Base-by-base conservation (phyloP, 257 asterid species). In the Lantana camara region DNA sequence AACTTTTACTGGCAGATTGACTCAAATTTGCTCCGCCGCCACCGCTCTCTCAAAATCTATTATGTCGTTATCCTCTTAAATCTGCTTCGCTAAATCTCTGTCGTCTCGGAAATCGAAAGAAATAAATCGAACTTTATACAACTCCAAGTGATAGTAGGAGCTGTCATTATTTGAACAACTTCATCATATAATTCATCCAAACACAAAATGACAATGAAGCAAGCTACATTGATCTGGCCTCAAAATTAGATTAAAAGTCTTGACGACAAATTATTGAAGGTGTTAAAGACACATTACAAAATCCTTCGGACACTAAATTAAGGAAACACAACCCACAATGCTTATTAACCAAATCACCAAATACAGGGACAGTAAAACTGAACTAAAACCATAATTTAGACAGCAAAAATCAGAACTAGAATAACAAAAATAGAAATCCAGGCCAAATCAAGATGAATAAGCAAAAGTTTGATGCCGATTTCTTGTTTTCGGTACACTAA, bases 191-290 rank as follows among this genome's bases (percentile, higher is more conserved):
- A n/a, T n/a, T n/a, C n/a, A n/a, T n/a, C n/a, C n/a, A n/a, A n/a
- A n/a, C n/a, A n/a, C n/a, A n/a, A n/a, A n/a, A n/a, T n/a, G n/a
- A n/a, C 22, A 20, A 38, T n/a, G 32, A 24, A 41, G 40, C 9
- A 46, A 7, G 22, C 64, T 27, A 27, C 22, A 56, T n/a, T n/a
- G 49, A 12, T 21, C n/a, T 5, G 35, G 50, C 35, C 64, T 45
- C 29, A 64, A 63, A 60, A 29, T 61, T 53, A 44, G 53, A 0
- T 32, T 2, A 4, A 62, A 46, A 63, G 16, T 14, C 35, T 8
- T 41, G 9, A 15, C 52, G 19, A 68, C 47, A 50, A 66, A 15
- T 72, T 55, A 70, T 70, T 63, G 35, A 63, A 63, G 47, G 70
- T n/a, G 32, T 51, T 7, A 10, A 22, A 41, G 64, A 42, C 63